Percentiles rank a stretch among this genome's conserved stretches.
Conservation (phyloP, 768 basidiomycete species). For the Amanita rimosa region DNA sequence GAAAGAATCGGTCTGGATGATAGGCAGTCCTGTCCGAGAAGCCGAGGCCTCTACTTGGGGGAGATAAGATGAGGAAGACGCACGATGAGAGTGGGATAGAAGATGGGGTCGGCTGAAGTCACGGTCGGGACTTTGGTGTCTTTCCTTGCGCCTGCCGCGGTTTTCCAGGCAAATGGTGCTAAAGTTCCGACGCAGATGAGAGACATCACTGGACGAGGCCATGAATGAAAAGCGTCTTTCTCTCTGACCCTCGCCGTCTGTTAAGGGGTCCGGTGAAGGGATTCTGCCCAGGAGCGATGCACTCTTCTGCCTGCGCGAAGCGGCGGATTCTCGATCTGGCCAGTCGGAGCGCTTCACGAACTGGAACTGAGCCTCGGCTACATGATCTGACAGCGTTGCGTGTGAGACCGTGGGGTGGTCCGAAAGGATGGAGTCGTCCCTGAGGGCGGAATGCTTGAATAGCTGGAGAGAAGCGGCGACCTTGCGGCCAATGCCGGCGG, state of each 20-base stretch:
- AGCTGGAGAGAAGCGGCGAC: slow-evolving; percentile 75
- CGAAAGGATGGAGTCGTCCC: slow-evolving; percentile 20
- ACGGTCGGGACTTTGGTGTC: slow-evolving; percentile 29
- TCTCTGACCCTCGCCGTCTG: slow-evolving; percentile 5
- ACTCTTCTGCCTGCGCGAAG: slow-evolving; percentile 59
- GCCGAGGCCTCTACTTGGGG: slow-evolving; percentile 18
- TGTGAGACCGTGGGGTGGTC: slow-evolving; percentile 21
- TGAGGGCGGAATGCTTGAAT: slow-evolving; percentile 62
- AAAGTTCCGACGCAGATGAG: slow-evolving; percentile 49
- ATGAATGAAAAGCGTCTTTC: not conserved
- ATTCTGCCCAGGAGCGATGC: slow-evolving; percentile 45
- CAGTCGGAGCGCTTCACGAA: slow-evolving; percentile 81
- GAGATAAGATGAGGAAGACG: slow-evolving; percentile 31
- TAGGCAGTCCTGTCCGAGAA: not conserved
- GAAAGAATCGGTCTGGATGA: slow-evolving; percentile 10
- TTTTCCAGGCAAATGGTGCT: slow-evolving; percentile 26
- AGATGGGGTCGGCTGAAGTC: slow-evolving; percentile 22
- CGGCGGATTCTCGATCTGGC: slow-evolving; percentile 71
- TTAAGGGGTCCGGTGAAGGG: slow-evolving; percentile 36
- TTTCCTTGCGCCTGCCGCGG: slow-evolving; percentile 55
- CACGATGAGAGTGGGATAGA: slow-evolving; percentile 39
- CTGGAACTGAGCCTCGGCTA: slow-evolving; percentile 62
- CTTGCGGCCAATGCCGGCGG: slow-evolving; percentile 60
- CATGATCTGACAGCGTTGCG: slow-evolving; percentile 31
- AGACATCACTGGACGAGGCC: slow-evolving; percentile 26